Base-by-base conservation (phyloP, 352 stramenopile species). In the Globisporangium nodosum region DNA sequence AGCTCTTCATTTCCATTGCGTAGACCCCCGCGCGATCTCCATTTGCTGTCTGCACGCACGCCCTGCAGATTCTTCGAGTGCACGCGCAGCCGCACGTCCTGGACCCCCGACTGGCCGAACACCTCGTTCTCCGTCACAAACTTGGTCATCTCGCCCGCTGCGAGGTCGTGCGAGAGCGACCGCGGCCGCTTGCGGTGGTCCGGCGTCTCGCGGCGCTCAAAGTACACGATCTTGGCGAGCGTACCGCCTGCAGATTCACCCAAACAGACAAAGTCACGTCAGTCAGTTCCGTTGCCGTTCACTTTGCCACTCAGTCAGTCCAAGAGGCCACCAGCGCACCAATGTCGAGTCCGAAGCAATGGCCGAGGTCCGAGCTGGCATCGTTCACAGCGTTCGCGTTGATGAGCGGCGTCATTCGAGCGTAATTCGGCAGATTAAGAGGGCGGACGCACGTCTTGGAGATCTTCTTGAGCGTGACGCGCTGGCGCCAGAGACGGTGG, bases 171-270 rank as follows among this genome's bases (percentile, higher is more conserved):
- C 30, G 86, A 95, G n/a, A 64, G 50, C 37, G 86, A 85, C 39
- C 86, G 84, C 45, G 71, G 79, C 18, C 86, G 80, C 54, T 87
- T 89, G 45, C 76, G 72, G 48, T 65, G 67, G 24, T 72, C 76
- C 13, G 53, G 61, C 0, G 58, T 35, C 18, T 85, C 73, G 47
- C 71, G 68, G 33, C 91, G 86, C 62, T 98, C 90, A 60, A 98
- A 98, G 70, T 97, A 98, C 52, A 98, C 93, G 61, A 98, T 96
- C 74, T 98, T 98, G 27, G 82, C 88, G 53, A 98, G 74, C 39
- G 93, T 97, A 0, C 94, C 94, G 18, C 94, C 90, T 81, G 84
- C 30, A 9, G 16, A 5, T 43, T 11, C 27, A 8, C 15, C 16
- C 15, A n/a, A 9, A 37, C 20, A 51, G 11, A 18, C 45, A 5